Evolutionary conservation across 2,329 filamentous ascomycete genomes (phyloP), one percentile per base, ranked within the genome.

Genomic region (Aureobasidium zeae): DNA sequence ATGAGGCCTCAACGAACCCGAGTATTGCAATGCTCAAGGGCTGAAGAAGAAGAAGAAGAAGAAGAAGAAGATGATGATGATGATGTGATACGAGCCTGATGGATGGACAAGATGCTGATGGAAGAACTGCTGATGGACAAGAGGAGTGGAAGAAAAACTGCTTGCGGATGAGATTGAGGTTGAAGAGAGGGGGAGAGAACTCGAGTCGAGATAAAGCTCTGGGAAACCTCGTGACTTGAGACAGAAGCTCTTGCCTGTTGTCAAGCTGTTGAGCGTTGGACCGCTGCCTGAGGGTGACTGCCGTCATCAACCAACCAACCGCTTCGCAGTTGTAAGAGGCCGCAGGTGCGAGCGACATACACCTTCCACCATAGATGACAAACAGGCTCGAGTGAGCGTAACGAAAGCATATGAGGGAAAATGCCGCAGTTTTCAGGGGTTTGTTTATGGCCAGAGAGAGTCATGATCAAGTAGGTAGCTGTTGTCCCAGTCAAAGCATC

Each of bases 261-360:
- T 22, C 12, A 15, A 24, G 19, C 17, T 16, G 22, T 30, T 16
- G 36, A 11, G n/a, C n/a, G n/a, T n/a, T 39, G 36, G 9, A 19
- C 26, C 22, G 25, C n/a, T 39, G 19, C 36, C 26, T 39, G 36
- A 39, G 36, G 16, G 12, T 16, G 29, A n/a, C 11, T 39, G 29
- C 35, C 19, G 25, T 39, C 36, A 15, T 15, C n/a, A 8, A n/a
- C n/a, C 26, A 20, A 19, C 7, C 19, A 17, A 38, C 24, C 12
- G 19, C 36, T 30, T 39, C 36, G 25, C 36, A 19, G 29, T 36
- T 22, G 29, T 17, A 25, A 16, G 26, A 15, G n/a, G 17, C n/a
- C n/a, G n/a, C n/a, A n/a, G n/a, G n/a, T n/a, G n/a, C n/a, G n/a
- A n/a, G n/a, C n/a, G n/a, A n/a, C n/a, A n/a, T n/a, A n/a, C n/a